These are phyloP conservation scores for Nakaseomyces bracarensis DNA, from an alignment of 1,139 yeast species.

Conservation along the genomic window DNA sequence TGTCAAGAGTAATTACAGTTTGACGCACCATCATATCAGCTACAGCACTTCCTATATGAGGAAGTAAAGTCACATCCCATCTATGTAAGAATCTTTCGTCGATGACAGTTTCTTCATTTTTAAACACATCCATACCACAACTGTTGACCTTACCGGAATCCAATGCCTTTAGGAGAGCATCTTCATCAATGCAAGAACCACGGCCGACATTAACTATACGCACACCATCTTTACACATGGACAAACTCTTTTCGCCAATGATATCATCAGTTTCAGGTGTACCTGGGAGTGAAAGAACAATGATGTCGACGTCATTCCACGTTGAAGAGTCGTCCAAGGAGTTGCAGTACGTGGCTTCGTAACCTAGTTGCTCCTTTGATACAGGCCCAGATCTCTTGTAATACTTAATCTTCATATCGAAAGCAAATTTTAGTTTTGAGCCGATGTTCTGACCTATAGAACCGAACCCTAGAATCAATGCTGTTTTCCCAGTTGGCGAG, in stretches of 20 bases:
- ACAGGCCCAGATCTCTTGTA: conserved; percentile 47
- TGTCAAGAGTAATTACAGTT: conserved; percentile 40
- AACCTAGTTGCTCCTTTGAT: conserved; percentile 39
- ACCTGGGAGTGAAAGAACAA: conserved; percentile 64
- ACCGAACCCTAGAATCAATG: conserved; percentile 71
- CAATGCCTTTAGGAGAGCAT: conserved; percentile 60
- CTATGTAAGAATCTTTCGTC: conserved; percentile 46
- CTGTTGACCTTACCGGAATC: conserved; percentile 57
- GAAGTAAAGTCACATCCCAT: conserved; percentile 64
- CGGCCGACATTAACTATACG: conserved; percentile 74
- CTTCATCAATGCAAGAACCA: conserved; percentile 66
- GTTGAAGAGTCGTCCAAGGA: conserved; percentile 33
- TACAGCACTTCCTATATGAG: conserved; percentile 71
- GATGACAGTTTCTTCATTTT: conserved; percentile 51
- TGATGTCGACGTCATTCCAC: conserved; percentile 43
- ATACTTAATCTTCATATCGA: conserved; percentile 65
- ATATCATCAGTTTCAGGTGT: conserved; percentile 50
- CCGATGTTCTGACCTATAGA: conserved; percentile 65
- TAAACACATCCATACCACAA: conserved; percentile 78
- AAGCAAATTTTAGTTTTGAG: conserved; percentile 38
- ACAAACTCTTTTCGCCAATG: conserved; percentile 43
- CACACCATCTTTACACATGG: conserved; percentile 42
- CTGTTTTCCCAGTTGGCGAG: conserved; percentile 53
- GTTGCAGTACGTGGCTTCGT: conserved; percentile 39
- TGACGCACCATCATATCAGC: conserved; percentile 39